phyloP scores from a whole-genome alignment of 2,329 filamentous ascomycete genomes.

The Verticillium tricorpus region DNA sequence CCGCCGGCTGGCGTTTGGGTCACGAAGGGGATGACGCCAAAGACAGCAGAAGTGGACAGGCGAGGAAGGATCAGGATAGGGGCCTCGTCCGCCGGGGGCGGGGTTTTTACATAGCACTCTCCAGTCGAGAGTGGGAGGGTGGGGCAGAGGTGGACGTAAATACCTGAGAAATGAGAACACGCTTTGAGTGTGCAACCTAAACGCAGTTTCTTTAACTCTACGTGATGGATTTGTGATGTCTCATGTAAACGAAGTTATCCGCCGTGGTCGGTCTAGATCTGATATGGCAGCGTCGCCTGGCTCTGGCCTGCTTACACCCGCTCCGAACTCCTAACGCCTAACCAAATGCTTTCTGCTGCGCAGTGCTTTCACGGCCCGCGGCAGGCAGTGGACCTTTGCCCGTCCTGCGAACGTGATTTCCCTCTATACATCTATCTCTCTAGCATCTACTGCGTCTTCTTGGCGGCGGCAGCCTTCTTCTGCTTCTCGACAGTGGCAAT shows the following conservation, averaged over 20 bases:
- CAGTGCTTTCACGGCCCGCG: too few relatives aligned
- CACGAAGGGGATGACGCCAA: neutral
- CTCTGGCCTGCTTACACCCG: neutral
- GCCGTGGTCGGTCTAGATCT: neutral
- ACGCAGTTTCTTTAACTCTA: neutral
- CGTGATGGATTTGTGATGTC: neutral
- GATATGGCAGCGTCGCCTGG: neutral
- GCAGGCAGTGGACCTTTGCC: too few relatives aligned
- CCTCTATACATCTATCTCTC: neutral
- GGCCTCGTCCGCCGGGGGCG: neutral
- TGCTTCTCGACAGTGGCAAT: slow-evolving; percentile 81
- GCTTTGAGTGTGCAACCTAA: neutral
- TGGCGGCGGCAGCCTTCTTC: slow-evolving; percentile 61
- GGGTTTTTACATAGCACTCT: neutral
- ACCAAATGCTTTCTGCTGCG: neutral
- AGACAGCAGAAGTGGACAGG: neutral
- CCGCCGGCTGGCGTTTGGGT: neutral
- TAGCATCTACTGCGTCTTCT: slow-evolving; percentile 24
- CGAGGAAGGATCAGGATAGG: neutral
- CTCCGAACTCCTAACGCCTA: neutral
- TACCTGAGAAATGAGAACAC: neutral
- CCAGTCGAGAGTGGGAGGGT: neutral
- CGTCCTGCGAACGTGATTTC: neutral
- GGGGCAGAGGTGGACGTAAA: neutral
- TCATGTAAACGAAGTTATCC: neutral